Evolutionary conservation across 164 flowering plant species (phyloP), one percentile per base, ranked within the genome.

Genomic region (Euptelea pleiosperma): DNA sequence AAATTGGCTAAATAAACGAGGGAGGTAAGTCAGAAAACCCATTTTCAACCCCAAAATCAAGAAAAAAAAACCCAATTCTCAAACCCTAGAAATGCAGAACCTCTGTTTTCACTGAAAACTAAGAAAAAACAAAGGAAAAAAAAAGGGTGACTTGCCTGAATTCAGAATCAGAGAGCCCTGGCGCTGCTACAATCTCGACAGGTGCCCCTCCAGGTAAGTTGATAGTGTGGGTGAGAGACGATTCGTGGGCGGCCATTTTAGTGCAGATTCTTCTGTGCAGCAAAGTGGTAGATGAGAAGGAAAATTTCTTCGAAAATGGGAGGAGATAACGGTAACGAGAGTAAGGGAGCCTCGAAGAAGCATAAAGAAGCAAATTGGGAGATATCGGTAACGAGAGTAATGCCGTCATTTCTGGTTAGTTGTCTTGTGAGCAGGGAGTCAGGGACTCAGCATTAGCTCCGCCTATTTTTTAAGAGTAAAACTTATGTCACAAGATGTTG

Each of bases 151-250:
- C 45, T 65, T 26, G 46, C 97, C 89, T 81, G 84, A 91, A 91
- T 6, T 88, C 81, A n/a, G 86, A 49, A 12, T 72, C 70, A 18
- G 91, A 73, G 52, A 91, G 56, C 0, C 88, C 91, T 5, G 83
- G 78, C 1, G 83, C 83, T 18, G 98, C 91, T 0, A 75, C 73
- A 55, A 91, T 53, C 16, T 70, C 68, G 21, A 91, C 82, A 37
- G 86, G 76, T 34, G 69, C 68, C 33, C 58, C 73, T 68, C 71
- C 31, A 24, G 85, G 77, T 53, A 91, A 63, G 29, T 66, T 60
- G 68, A 90, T 67, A 31, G 77, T 66, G 63, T 70, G 82, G 30
- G 78, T 66, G 34, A 66, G 79, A 28, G 56, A 33, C 10, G 58
- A 62, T 6, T 3, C 12, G 19, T 16, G 43, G 15, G 63, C 25